Percentiles rank a stretch among this genome's conserved stretches.
These are phyloP conservation scores for Fusarium sp. DNA, from an alignment of 2,329 filamentous ascomycete genomes.

Conservation along the genomic window DNA sequence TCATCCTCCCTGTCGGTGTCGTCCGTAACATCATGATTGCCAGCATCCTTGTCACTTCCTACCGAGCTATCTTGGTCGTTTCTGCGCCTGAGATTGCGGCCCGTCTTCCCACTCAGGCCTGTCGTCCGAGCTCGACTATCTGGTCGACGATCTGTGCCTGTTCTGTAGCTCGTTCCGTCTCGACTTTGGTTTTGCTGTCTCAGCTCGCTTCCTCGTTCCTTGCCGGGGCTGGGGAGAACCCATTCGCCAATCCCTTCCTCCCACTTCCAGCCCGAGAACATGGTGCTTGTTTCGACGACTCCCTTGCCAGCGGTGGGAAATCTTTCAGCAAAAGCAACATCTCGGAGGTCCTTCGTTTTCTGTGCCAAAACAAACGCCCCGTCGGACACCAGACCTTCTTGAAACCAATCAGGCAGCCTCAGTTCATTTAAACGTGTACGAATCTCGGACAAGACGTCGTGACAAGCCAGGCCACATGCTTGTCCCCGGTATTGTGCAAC, in stretches of 20 bases:
- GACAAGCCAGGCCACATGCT: conserved; percentile 49
- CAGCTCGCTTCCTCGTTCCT: conserved; percentile 18
- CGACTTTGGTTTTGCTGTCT: conserved; percentile 3
- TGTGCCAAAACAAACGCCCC: conserved; percentile 62
- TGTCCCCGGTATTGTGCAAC: conserved; percentile 59
- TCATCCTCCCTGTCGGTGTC: conserved; percentile 8
- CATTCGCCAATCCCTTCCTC: conserved; percentile 55
- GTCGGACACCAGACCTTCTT: conserved; percentile 54
- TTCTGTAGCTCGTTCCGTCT: conserved; percentile 7
- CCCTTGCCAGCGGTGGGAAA: conserved; percentile 40
- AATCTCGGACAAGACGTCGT: conserved; percentile 51
- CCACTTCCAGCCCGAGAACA: conserved; percentile 52
- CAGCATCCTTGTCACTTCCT: conserved; percentile 19
- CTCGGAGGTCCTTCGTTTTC: conserved; percentile 61
- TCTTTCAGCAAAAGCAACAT: conserved; percentile 63
- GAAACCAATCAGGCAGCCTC: conserved; percentile 44
- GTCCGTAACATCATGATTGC: conserved; percentile 9
- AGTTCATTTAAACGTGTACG: conserved; percentile 53
- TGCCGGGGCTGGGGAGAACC: conserved; percentile 41
- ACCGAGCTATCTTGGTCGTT: conserved; percentile 2
- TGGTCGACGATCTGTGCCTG: conserved; percentile 13
- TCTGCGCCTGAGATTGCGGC: neutral
- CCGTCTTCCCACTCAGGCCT: conserved; percentile 13
- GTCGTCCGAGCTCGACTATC: conserved; percentile 18
- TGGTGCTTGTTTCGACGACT: conserved; percentile 19